phyloP scores from a whole-genome alignment of 106 monocot species.

The Posidonia australis region DNA sequence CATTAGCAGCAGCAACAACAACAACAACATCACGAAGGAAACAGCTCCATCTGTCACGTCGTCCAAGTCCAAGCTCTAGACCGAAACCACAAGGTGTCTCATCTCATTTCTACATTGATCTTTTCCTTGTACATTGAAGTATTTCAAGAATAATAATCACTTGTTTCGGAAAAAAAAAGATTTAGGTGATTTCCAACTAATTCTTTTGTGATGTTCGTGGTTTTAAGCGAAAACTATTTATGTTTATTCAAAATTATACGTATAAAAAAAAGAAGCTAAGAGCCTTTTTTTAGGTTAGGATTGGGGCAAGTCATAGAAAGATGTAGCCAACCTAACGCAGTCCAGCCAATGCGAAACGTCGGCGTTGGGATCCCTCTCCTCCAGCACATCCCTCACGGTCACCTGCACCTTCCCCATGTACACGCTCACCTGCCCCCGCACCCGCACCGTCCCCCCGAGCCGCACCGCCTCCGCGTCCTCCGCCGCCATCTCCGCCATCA shows the following conservation, averaged over 20 bases:
- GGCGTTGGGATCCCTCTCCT: constrained; percentile 70
- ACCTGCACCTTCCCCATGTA: constrained; percentile 50
- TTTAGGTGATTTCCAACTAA: no score
- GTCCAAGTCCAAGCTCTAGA: no score
- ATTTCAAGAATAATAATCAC: no score
- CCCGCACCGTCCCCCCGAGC: constrained; percentile 57
- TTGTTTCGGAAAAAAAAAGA: no score
- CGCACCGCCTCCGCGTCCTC: constrained; percentile 28
- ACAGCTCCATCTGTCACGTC: no score
- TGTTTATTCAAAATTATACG: background rate
- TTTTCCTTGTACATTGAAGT: no score
- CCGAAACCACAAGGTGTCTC: no score
- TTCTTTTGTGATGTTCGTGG: no score
- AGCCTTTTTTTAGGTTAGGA: background rate
- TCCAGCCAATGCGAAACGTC: constrained; percentile 68
- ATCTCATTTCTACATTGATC: no score
- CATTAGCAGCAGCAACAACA: background rate
- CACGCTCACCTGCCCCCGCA: constrained; percentile 45
- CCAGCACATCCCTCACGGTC: constrained; percentile 49
- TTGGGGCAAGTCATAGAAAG: constrained; percentile 14
- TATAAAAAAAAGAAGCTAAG: background rate
- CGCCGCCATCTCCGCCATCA: constrained; percentile 17
- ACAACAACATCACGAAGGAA: background rate
- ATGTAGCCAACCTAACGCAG: constrained; percentile 40
- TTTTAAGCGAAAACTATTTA: background rate